These are phyloP conservation scores for Oryza longistaminata DNA, from an alignment of 176 grass and related monocot genomes.

Conservation along the genomic window DNA sequence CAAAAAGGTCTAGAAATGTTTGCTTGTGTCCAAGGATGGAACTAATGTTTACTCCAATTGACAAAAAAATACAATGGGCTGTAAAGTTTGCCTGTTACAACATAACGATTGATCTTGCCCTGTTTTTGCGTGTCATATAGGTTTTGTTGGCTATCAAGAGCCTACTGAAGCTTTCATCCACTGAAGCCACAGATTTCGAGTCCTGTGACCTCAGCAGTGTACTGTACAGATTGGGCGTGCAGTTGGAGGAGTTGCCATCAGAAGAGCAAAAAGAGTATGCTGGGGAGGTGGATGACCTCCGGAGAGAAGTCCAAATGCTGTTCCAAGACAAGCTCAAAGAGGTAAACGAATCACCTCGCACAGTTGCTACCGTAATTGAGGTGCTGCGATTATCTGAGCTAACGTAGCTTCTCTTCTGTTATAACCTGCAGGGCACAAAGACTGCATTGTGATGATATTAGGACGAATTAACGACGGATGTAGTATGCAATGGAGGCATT, in stretches of 20 bases:
- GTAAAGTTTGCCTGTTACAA: background rate
- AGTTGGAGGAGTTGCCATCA: conserved; percentile 57
- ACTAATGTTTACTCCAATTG: background rate
- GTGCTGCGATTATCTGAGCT: background rate
- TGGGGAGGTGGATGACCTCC: conserved; percentile 63
- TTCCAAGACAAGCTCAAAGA: conserved; percentile 69
- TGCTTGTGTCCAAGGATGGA: background rate
- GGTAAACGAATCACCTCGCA: background rate
- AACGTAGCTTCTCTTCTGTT: conserved; percentile 7
- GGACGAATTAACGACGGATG: background rate
- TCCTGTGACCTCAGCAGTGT: conserved; percentile 48
- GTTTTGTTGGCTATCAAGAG: conserved; percentile 72
- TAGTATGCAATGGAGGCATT: background rate
- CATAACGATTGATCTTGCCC: background rate
- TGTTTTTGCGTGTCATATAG: conserved; percentile 27
- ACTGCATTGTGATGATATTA: background rate
- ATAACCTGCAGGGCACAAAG: conserved; percentile 15
- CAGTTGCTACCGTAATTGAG: background rate
- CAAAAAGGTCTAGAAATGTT: background rate
- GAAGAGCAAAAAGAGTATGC: conserved; percentile 73
- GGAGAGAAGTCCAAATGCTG: conserved; percentile 65
- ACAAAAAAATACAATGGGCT: background rate
- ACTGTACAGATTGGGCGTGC: conserved; percentile 55
- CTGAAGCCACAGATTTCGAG: conserved; percentile 48
- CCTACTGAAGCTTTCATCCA: conserved; percentile 60